Evolutionary conservation across 805 yeast species (phyloP), one percentile per base, ranked within the genome.

Genomic region (Nakazawaea pomicola): DNA sequence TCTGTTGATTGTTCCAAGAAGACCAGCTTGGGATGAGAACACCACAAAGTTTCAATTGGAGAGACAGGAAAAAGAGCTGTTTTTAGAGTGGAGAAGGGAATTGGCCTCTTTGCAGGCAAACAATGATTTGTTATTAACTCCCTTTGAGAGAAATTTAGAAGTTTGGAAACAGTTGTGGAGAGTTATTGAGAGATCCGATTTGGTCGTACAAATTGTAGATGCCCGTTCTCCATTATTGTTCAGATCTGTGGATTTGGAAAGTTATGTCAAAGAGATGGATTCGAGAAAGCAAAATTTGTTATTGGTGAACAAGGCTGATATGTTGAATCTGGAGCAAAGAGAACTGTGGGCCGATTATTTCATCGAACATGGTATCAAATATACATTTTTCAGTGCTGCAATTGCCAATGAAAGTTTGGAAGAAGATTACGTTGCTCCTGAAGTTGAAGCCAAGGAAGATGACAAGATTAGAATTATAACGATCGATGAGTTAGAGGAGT

Each of bases 121-220:
- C 51, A 78, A 88, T 49, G 95, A 91, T 60, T 68, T 93, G 53
- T 67, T 90, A 45, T 72, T 93, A 58, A 93, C 99, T 0, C 99
- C 99, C 4, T 93, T 91, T 57, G 99, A 93, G 67, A 79, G 99
- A 67, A 93, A 93, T 60, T 70, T 93, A 49, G 96, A 91, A 70
- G 97, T 93, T 44, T 93, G 99, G 99, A 80, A 93, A 58, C 99
- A 93, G 64, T 68, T 93, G 49, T 93, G 99, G 99, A 77, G 99
- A 65, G 99, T 93, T 33, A 85, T 89, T 18, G 99, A 93, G 62
- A 78, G 98, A 57, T 86, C 93, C 18, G 96, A 91, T 61, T 70
- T 93, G 53, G 78, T 93, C 29, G 97, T 93, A 5, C 99, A 93
- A 60, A 93, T 93, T 67, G 98, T 93, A 21, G 99, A 93, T 66